Evolutionary conservation across 2,329 filamentous ascomycete genomes (phyloP), one percentile per base, ranked within the genome.

Genomic region (Aspergillus intermedius): DNA sequence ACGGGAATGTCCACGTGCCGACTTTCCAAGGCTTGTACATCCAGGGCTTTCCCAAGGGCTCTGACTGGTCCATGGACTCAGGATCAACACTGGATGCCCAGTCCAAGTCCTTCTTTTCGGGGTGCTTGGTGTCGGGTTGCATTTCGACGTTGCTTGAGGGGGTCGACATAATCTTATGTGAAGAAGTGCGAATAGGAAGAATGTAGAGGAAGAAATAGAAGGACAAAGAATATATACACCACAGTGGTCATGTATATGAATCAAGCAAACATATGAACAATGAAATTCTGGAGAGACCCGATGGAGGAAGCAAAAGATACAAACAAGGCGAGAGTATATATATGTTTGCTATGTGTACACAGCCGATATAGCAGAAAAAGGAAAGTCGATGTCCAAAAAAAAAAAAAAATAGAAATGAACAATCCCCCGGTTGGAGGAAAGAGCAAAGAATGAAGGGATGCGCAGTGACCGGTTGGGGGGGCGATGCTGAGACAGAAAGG

Each of bases 1-100:
- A 88, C 3, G 76, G 75, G 6, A 85, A 51, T 55, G 77, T 76
- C 49, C 70, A 69, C 44, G 73, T 71, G 15, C 77, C 76, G 49
- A 88, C 50, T 49, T 73, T 77, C 60, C 81, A 61, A 44, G 76
- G 73, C 61, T 78, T 82, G 75, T 90, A 88, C 71, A 82, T 84
- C 85, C 85, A 88, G 54, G 69, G 56, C 43, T 64, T 68, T 2
- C 69, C 70, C 19, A 58, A 50, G 43, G 58, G 50, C n/a, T 52
- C 23, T 37, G 53, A 47, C 44, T 60, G 56, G 23, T 53, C 46
- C 10, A 51, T 53, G 15, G 56, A 42, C 44, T 64, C 61, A 23
- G 59, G 53, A 42, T 68, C 63, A 9, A 40, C 6, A 12, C 15
- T 40, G 15, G 37, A 40, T 10, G 10, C 19, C 15, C 37, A 12